Conservation (phyloP, 306 rosid species). For the Prunus mume region DNA sequence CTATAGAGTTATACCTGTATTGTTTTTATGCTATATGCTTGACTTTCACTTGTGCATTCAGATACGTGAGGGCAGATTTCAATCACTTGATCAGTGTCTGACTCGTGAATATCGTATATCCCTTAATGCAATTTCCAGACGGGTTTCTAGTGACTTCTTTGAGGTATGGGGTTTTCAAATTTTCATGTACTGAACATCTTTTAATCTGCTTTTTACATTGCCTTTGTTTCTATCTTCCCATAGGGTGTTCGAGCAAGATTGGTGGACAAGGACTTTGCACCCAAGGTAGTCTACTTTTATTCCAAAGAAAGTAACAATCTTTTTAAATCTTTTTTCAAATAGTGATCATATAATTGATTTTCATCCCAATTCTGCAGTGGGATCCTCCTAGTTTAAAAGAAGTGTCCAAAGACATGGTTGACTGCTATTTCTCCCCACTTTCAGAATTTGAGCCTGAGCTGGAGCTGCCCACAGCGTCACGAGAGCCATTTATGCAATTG, state of each 20-base stretch:
- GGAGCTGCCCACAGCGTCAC: conserved; percentile 62
- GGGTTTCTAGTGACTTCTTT: conserved; percentile 61
- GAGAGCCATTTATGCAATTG: conserved; percentile 72
- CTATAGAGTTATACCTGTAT: conserved; percentile 17
- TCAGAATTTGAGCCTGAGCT: conserved; percentile 64
- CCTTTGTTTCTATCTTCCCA: conserved; percentile 11
- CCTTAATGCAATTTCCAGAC: conserved; percentile 50
- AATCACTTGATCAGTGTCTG: conserved; percentile 83
- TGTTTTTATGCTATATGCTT: background rate
- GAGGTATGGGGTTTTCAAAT: conserved; percentile 54
- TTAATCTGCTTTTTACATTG: conserved; percentile 6
- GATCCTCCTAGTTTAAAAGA: conserved; percentile 69
- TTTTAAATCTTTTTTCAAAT: background rate
- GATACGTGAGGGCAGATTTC: conserved; percentile 96
- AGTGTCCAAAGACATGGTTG: conserved; percentile 81
- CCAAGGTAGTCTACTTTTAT: conserved; percentile 48
- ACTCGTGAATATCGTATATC: conserved; percentile 79
- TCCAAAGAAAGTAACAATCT: background rate
- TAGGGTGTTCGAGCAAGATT: conserved; percentile 89
- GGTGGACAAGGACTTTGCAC: conserved; percentile 87
- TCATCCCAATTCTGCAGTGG: conserved; percentile 63
- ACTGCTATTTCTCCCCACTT: conserved; percentile 53
- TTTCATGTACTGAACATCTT: conserved; percentile 1
- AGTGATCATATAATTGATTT: background rate
- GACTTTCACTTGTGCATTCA: conserved; percentile 35